Percentiles rank a stretch among this genome's conserved stretches.
Conservation (phyloP, 1,139 yeast species). For the Debaryomycetaceae sp. region DNA sequence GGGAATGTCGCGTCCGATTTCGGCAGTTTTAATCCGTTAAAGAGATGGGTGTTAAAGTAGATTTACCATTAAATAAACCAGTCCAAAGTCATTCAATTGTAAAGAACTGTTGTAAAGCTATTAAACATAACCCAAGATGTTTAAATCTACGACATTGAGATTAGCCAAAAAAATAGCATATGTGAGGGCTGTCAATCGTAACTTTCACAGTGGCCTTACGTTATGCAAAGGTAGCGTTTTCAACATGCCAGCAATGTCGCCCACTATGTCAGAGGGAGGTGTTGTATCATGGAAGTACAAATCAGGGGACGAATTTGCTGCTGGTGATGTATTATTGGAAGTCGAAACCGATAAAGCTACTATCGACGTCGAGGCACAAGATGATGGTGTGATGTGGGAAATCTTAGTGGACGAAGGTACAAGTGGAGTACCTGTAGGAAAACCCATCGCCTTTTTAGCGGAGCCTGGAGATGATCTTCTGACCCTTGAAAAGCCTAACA, state of each 20-base stretch:
- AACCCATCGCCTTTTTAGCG: constrained; percentile 82
- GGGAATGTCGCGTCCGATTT: constrained; percentile 21
- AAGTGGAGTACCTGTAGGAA: constrained; percentile 79
- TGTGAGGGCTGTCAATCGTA: constrained; percentile 4
- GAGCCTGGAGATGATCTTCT: constrained; percentile 82
- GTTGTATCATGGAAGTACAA: constrained; percentile 89
- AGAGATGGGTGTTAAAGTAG: background rate
- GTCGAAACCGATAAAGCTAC: constrained; percentile 94
- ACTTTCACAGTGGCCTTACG: constrained; percentile 17
- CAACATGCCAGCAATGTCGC: constrained; percentile 98
- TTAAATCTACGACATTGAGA: constrained; percentile 12
- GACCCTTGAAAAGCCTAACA: constrained; percentile 57
- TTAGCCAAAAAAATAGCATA: constrained; percentile 1
- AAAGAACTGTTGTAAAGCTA: constrained; percentile 1
- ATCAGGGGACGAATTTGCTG: constrained; percentile 69
- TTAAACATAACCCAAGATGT: constrained; percentile 9
- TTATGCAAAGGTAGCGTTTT: constrained; percentile 54
- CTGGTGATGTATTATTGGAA: constrained; percentile 87
- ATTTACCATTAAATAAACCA: too few relatives aligned
- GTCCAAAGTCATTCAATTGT: too few relatives aligned
- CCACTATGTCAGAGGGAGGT: constrained; percentile 98
- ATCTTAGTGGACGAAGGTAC: constrained; percentile 70
- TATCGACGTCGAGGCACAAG: constrained; percentile 90
- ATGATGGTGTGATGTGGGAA: constrained; percentile 85
- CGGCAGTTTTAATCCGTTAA: constrained; percentile 9